Conservation (phyloP, 768 basidiomycete genomes). For the Postia placenta region DNA sequence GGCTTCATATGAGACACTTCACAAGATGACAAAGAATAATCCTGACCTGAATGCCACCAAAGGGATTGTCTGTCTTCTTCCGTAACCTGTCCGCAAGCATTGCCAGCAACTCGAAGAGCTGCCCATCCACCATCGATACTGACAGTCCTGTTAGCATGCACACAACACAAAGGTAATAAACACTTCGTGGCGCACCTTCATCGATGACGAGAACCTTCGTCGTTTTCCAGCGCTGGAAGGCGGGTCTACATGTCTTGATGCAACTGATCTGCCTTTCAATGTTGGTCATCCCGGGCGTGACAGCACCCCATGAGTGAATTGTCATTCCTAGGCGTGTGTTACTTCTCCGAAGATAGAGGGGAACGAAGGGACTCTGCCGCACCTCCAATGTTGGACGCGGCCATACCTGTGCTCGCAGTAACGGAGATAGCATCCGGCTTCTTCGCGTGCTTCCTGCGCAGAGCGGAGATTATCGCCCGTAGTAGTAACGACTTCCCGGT, state of each 20-base stretch:
- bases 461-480: constrained; percentile 46
- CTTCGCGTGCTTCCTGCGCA: constrained; percentile 41
- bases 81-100: constrained; percentile 45
- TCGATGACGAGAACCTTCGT: constrained; percentile 59
- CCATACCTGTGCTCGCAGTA: constrained; percentile 58
- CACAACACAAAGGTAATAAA: no score
- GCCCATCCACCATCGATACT: constrained; percentile 71
- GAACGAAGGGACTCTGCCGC: constrained; percentile 27
- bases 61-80: constrained; percentile 43
- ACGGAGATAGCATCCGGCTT: constrained; percentile 43
- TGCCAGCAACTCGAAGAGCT: constrained; percentile 53
- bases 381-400: constrained; percentile 68
- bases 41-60: constrained; percentile 64
- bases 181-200: constrained; percentile 43
- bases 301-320: constrained; percentile 56
- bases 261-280: constrained; percentile 42
- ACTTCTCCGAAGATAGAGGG: constrained; percentile 17
- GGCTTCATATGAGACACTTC: not conserved
- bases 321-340: constrained; percentile 40
- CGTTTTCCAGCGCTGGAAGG: constrained; percentile 49
- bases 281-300: constrained; percentile 43
- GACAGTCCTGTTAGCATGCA: not conserved
- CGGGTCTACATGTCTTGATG: constrained; percentile 48
- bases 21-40: constrained; percentile 28
- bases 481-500: constrained; percentile 62